Conservation (phyloP, 2,329 filamentous ascomycete species). For the Paramyrothecium roridum region DNA sequence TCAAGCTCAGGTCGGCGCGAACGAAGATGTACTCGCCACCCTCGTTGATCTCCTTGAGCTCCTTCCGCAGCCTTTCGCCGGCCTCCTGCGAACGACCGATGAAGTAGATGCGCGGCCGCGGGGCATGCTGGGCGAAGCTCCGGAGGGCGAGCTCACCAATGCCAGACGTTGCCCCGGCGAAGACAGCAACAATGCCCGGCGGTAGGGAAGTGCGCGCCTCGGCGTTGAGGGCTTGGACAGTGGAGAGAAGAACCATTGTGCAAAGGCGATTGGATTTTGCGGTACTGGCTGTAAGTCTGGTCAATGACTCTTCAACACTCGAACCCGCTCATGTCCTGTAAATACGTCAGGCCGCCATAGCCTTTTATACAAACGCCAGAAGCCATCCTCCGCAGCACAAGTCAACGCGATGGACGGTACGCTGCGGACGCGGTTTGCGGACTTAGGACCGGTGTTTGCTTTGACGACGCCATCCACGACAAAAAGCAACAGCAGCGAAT, state of each 20-base stretch:
- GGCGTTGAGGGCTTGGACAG: conserved; percentile 11
- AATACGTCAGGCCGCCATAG: too few species aligned
- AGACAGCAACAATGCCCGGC: conserved; percentile 38
- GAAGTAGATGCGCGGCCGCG: conserved; percentile 46
- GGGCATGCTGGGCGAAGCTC: conserved; percentile 36
- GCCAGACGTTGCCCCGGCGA: conserved; percentile 53
- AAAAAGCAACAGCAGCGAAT: conserved; percentile 6
- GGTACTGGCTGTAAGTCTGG: too few species aligned
- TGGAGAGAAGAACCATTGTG: conserved; percentile 2
- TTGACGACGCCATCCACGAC: too few species aligned
- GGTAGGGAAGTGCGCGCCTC: conserved; percentile 6
- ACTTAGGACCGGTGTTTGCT: too few species aligned
- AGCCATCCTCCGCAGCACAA: too few species aligned
- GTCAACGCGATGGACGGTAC: too few species aligned
- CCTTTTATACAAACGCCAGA: too few species aligned
- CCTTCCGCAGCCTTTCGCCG: conserved; percentile 32
- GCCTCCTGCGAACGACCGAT: conserved; percentile 40
- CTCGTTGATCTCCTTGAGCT: conserved; percentile 38
- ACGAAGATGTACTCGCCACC: conserved; percentile 44
- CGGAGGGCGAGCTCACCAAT: conserved; percentile 48
- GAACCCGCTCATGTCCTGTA: too few species aligned
- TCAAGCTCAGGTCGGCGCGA: conserved; percentile 44
- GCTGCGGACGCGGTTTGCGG: too few species aligned
- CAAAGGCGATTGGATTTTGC: neutral
- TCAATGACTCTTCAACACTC: too few species aligned